Percentiles rank a stretch among this genome's conserved stretches.
These are phyloP conservation scores for Phoenix roebelenii DNA, from an alignment of 176 grass and related monocot genomes.

Conservation along the genomic window DNA sequence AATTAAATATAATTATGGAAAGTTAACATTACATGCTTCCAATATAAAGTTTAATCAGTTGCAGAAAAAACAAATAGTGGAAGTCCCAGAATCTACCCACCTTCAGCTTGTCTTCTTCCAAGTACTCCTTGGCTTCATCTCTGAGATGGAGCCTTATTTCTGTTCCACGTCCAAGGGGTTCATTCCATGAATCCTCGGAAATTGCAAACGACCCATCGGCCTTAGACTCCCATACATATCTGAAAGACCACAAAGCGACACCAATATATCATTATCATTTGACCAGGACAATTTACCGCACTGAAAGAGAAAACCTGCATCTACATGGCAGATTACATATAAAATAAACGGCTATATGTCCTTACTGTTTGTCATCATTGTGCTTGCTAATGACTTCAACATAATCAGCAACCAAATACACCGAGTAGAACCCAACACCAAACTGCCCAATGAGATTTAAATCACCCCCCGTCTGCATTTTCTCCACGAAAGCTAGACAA, in stretches of 20 bases:
- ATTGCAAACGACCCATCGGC: constrained; percentile 92
- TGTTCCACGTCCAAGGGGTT: constrained; percentile 89
- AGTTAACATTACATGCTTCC: no score
- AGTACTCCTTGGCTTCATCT: constrained; percentile 88
- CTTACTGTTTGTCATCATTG: constrained; percentile 98
- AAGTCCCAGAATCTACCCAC: constrained; percentile 11
- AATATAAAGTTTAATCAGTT: no score
- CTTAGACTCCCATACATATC: constrained; percentile 93
- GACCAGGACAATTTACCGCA: not conserved
- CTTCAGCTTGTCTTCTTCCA: constrained; percentile 94
- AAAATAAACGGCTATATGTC: no score
- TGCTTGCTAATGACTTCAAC: constrained; percentile 99
- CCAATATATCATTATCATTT: not conserved
- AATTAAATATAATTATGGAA: no score
- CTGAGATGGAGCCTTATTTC: constrained; percentile 93
- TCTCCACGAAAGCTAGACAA: constrained; percentile 82
- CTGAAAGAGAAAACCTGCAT: no score
- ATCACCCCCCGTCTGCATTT: constrained; percentile 86
- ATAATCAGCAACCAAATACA: constrained; percentile 94
- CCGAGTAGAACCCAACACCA: constrained; percentile 96
- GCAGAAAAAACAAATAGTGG: no score
- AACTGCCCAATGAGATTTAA: constrained; percentile 96
- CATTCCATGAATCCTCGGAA: constrained; percentile 93
- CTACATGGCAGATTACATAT: no score
- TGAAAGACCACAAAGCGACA: constrained; percentile 10